These are phyloP conservation scores for Juglanconis oblonga DNA, from an alignment of 2,329 filamentous ascomycete species.

Conservation along the genomic window DNA sequence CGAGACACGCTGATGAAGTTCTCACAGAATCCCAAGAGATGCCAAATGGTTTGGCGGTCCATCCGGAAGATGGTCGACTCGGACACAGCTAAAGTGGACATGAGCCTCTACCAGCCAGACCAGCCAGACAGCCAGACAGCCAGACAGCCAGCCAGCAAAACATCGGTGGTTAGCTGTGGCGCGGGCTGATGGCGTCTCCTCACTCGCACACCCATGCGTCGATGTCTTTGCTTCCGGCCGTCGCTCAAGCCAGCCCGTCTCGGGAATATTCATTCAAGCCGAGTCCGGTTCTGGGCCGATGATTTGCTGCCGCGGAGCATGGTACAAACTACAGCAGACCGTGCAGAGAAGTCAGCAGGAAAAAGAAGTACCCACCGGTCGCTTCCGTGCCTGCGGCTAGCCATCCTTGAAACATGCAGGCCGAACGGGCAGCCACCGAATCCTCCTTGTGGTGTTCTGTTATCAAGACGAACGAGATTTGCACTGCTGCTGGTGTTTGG, in stretches of 20 bases:
- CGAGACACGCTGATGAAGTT: no score
- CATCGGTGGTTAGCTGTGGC: not conserved
- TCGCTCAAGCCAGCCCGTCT: slow-evolving; percentile 6
- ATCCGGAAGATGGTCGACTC: no score
- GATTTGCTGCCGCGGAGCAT: not conserved
- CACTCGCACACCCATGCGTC: not conserved
- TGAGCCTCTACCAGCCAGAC: no score
- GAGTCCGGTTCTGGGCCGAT: slow-evolving; percentile 4
- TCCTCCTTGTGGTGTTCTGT: not conserved
- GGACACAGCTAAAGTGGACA: no score
- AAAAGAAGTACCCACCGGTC: slow-evolving; percentile 9
- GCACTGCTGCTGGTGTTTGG: not conserved
- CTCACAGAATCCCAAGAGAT: no score
- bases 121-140: not conserved
- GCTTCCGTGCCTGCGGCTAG: slow-evolving; percentile 10
- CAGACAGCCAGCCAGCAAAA: not conserved
- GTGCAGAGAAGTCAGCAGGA: not conserved
- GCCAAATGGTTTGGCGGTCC: no score
- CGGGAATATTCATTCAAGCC: slow-evolving; percentile 4
- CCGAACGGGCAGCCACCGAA: slow-evolving; percentile 14
- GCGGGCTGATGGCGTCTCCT: not conserved
- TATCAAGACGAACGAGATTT: no score
- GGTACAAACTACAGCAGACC: not conserved
- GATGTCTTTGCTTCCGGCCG: not conserved
- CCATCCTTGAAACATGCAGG: slow-evolving; percentile 3